These are phyloP conservation scores for Cucumis cinereus DNA, from an alignment of 306 rosid genomes.

Conservation along the genomic window DNA sequence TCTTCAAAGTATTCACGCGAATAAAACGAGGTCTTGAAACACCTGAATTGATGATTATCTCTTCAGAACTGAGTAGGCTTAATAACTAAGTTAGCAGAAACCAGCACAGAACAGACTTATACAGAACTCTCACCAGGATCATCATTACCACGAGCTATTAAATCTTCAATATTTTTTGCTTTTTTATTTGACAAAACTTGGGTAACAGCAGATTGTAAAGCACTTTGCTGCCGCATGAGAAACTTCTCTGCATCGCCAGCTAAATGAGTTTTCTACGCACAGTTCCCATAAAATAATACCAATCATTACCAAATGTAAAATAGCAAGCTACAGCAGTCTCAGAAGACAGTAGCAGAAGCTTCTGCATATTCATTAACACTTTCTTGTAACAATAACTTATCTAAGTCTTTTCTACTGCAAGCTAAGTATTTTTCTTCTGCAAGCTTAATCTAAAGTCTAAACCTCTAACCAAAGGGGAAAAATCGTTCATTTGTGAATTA, in stretches of 20 bases:
- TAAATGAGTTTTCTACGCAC: slow-evolving; percentile 35
- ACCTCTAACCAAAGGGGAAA: not conserved
- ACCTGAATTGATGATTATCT: slow-evolving; percentile 29
- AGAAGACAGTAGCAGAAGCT: not conserved
- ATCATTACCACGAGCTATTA: slow-evolving; percentile 32
- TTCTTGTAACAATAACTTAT: not conserved
- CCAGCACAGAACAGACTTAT: not conserved
- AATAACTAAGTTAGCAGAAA: not conserved
- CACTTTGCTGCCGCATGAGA: slow-evolving; percentile 40
- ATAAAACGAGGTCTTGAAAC: slow-evolving; percentile 58
- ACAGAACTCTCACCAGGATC: slow-evolving; percentile 40
- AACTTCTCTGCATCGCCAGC: slow-evolving; percentile 76
- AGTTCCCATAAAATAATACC: not conserved
- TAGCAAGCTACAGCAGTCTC: not conserved
- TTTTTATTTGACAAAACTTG: slow-evolving; percentile 38
- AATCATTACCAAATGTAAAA: not conserved
- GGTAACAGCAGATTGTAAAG: slow-evolving; percentile 35
- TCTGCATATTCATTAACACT: not conserved
- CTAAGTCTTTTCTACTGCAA: not conserved
- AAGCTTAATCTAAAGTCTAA: not conserved
- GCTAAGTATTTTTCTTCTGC: not conserved
- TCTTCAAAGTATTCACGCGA: slow-evolving; percentile 80
- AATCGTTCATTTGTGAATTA: not conserved
- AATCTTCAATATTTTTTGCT: slow-evolving; percentile 43
- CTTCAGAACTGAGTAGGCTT: not conserved